Evolutionary conservation across 148 eudicot genomes (phyloP).

Genomic region (Rhododendron vialii): DNA sequence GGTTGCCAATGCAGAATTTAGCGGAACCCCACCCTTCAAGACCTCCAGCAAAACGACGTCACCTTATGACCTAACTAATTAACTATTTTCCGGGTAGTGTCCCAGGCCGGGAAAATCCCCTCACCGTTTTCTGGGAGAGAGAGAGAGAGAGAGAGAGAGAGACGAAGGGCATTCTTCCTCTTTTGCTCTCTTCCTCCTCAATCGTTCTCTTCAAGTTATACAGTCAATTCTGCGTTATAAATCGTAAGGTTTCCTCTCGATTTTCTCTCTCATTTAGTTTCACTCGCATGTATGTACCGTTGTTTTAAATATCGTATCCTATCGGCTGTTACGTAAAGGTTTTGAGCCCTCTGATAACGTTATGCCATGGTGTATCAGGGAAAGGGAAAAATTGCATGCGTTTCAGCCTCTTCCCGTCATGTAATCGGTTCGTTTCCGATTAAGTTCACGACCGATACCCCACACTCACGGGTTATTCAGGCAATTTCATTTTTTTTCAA

Average conservation of each 20-base stretch:
- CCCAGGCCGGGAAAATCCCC: not conserved
- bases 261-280: not conserved
- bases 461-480: too few relatives aligned
- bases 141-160: not conserved
- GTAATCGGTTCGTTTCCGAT: too few relatives aligned
- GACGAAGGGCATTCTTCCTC: not conserved
- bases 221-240: not conserved
- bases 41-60: not conserved
- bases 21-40: not conserved
- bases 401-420: too few relatives aligned
- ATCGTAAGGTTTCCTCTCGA: not conserved
- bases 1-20: not conserved
- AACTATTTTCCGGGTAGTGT: not conserved
- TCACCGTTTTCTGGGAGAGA: not conserved
- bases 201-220: not conserved
- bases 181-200: not conserved
- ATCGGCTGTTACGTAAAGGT: too few relatives aligned
- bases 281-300: not conserved
- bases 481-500: too few relatives aligned
- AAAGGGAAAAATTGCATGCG: too few relatives aligned
- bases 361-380: too few relatives aligned
- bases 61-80: too few relatives aligned
- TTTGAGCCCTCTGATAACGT: too few relatives aligned
- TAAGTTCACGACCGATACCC: too few relatives aligned
- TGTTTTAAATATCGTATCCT: too few relatives aligned